Evolutionary conservation across 352 stramenopile genomes (phyloP).

Genomic region (Phytopythium ostracodes): DNA sequence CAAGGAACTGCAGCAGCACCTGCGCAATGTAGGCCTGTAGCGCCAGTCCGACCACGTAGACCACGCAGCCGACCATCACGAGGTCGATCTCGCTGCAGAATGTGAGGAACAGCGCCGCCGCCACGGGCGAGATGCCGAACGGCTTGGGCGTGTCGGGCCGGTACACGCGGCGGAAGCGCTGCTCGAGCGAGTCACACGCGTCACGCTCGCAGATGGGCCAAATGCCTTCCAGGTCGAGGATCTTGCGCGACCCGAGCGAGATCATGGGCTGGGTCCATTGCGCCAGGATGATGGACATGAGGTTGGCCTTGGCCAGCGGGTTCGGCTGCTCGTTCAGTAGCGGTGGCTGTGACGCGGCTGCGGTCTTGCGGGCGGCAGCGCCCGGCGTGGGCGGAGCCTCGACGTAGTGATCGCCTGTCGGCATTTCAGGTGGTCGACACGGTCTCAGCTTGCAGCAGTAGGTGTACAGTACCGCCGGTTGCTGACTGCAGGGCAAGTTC

Average conservation of each 20-base stretch:
- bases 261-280: constrained; percentile 36
- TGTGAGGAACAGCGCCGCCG: constrained; percentile 12
- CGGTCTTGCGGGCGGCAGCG: not conserved
- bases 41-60: constrained; percentile 25
- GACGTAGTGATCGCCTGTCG: constrained; percentile 8
- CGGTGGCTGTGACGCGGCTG: not conserved
- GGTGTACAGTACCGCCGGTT: not conserved
- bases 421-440: not conserved
- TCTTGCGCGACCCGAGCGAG: constrained; percentile 17
- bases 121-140: constrained; percentile 15
- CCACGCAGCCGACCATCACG: constrained; percentile 11
- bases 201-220: constrained; percentile 24
- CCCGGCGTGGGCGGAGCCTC: constrained; percentile 12
- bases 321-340: constrained; percentile 21
- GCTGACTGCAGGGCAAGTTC: not conserved
- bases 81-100: constrained; percentile 14
- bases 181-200: constrained; percentile 17
- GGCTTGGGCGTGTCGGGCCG: constrained; percentile 2
- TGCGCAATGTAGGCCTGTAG: constrained; percentile 25
- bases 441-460: not conserved
- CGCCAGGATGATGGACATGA: constrained; percentile 22
- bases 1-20: constrained; percentile 25
- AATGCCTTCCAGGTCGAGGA: constrained; percentile 25
- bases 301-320: constrained; percentile 28
- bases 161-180: constrained; percentile 18